Evolutionary conservation across 164 flowering plant species (phyloP).

Genomic region (Vitis cinerea): DNA sequence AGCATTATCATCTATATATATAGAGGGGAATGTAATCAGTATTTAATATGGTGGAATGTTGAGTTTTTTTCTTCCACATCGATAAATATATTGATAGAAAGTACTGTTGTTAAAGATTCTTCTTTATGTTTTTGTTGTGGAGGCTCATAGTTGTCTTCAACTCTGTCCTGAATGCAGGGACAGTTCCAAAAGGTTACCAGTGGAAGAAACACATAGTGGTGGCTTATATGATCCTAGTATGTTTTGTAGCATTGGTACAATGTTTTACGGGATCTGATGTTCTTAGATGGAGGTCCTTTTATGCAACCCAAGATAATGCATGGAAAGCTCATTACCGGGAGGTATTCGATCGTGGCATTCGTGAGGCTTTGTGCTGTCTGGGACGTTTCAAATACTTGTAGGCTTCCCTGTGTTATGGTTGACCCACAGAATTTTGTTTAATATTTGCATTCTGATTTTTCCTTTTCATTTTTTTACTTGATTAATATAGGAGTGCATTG

Average conservation of each 20-base stretch:
- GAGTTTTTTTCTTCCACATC: no score
- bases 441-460: neutral
- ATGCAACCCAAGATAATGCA: conserved; percentile 66
- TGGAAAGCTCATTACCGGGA: conserved; percentile 88
- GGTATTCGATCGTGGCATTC: conserved; percentile 86
- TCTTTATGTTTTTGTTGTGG: conserved; percentile 1
- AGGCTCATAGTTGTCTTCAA: neutral
- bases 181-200: conserved; percentile 14
- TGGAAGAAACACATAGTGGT: conserved; percentile 42
- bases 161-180: conserved; percentile 26
- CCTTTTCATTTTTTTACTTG: neutral
- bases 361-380: conserved; percentile 83
- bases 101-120: neutral
- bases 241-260: conserved; percentile 53
- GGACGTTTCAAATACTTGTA: conserved; percentile 84
- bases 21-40: no score
- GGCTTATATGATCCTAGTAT: conserved; percentile 42
- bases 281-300: conserved; percentile 78
- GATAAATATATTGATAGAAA: no score
- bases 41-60: no score
- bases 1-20: no score
- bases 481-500: conserved; percentile 45
- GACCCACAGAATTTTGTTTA: neutral
- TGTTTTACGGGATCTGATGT: conserved; percentile 72
- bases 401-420: conserved; percentile 15